Conservation (phyloP, 2,329 filamentous ascomycete genomes). For the Sclerotinia trifoliorum region DNA sequence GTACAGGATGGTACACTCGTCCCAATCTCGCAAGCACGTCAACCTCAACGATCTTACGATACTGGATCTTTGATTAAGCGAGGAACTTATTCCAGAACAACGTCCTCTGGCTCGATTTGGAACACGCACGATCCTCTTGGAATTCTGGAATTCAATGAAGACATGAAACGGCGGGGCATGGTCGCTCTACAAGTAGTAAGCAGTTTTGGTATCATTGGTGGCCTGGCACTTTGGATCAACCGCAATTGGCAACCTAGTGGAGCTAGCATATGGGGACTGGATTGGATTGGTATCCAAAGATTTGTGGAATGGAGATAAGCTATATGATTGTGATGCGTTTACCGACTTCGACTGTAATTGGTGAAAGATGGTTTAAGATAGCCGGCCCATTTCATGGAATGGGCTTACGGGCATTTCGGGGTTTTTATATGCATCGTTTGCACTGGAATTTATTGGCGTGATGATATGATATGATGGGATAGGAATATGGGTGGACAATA, state of each 20-base stretch:
- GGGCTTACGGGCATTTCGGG: slow-evolving; percentile 13
- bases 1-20: slow-evolving; percentile 63
- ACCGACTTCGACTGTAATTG: slow-evolving; percentile 8
- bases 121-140: slow-evolving; percentile 71
- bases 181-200: slow-evolving; percentile 71
- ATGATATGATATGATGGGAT: slow-evolving; percentile 1
- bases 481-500: not conserved
- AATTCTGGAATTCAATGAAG: slow-evolving; percentile 66
- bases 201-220: slow-evolving; percentile 71
- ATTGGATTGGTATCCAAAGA: slow-evolving; percentile 27
- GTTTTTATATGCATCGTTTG: slow-evolving; percentile 17
- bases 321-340: slow-evolving; percentile 1
- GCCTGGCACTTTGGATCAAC: slow-evolving; percentile 62
- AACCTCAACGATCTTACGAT: slow-evolving; percentile 23
- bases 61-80: slow-evolving; percentile 30
- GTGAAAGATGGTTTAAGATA: not conserved
- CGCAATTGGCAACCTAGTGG: slow-evolving; percentile 20
- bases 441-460: slow-evolving; percentile 4
- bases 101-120: slow-evolving; percentile 23
- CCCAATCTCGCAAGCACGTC: slow-evolving; percentile 45
- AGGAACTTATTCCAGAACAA: slow-evolving; percentile 26
- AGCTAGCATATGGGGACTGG: slow-evolving; percentile 29
- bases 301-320: slow-evolving; percentile 28
- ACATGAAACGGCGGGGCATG: slow-evolving; percentile 63
- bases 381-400: not conserved